Conservation (phyloP, 495 filamentous ascomycete species). For the Penicillium lividum region DNA sequence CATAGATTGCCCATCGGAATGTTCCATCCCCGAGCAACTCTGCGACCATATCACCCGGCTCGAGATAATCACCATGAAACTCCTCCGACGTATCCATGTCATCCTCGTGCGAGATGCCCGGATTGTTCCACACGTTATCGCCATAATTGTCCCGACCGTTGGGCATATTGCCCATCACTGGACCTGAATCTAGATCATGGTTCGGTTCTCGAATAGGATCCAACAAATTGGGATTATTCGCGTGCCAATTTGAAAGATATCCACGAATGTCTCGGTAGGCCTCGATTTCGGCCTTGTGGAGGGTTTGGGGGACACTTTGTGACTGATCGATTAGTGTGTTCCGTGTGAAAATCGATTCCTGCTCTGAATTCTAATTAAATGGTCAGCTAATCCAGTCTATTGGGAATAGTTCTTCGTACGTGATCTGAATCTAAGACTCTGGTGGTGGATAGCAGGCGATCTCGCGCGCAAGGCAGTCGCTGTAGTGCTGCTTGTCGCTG, state of each 20-base stretch:
- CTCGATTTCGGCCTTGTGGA: constrained; percentile 38
- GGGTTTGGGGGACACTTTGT: constrained; percentile 20
- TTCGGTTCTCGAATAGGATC: constrained; percentile 38
- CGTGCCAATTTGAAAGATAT: constrained; percentile 57
- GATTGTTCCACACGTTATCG: constrained; percentile 29
- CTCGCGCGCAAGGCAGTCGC: background rate
- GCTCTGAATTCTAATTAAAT: background rate
- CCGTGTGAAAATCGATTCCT: constrained; percentile 13
- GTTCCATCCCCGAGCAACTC: constrained; percentile 44
- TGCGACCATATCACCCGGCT: constrained; percentile 74
- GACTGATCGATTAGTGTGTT: background rate
- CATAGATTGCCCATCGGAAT: constrained; percentile 65
- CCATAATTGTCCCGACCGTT: constrained; percentile 38
- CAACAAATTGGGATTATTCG: constrained; percentile 28
- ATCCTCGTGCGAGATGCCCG: constrained; percentile 32
- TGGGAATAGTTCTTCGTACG: constrained; percentile 13
- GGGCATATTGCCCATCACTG: constrained; percentile 38
- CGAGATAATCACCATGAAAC: constrained; percentile 50
- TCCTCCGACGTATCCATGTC: constrained; percentile 32
- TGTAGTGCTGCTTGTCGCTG: constrained; percentile 1
- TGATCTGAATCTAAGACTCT: constrained; percentile 8
- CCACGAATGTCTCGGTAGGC: constrained; percentile 47
- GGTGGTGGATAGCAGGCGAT: constrained; percentile 16
- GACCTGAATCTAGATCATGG: constrained; percentile 14
- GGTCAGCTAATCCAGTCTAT: constrained; percentile 1